A percentile compares a stretch with the other conserved stretches of the same genome.
Evolutionary conservation across 208 protist species (phyloP).

Genomic region (Naegleria fowleri): DNA sequence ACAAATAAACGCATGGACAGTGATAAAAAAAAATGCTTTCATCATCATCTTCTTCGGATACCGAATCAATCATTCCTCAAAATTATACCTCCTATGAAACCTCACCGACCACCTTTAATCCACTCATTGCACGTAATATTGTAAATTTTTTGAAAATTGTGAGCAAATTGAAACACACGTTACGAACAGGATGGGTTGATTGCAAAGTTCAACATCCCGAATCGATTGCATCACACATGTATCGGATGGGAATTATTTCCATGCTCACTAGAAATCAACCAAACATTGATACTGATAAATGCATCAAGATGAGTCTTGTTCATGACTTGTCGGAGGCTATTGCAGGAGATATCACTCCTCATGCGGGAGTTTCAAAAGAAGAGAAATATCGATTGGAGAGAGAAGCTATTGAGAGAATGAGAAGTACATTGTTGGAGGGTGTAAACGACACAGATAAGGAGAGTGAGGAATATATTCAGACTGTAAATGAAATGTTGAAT

Average conservation of each 20-base stretch:
- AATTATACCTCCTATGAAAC: neutral
- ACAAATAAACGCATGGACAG: too few relatives aligned
- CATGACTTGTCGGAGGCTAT: constrained; percentile 76
- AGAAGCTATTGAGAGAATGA: constrained; percentile 57
- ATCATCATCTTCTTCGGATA: too few relatives aligned
- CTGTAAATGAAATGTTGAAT: constrained; percentile 51
- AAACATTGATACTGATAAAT: constrained; percentile 56
- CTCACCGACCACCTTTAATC: neutral
- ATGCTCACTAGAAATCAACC: constrained; percentile 68
- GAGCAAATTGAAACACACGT: constrained; percentile 67
- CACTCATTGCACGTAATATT: neutral
- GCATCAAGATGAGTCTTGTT: constrained; percentile 75
- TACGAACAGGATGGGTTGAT: constrained; percentile 78
- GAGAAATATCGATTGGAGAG: constrained; percentile 63
- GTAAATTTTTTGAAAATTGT: constrained; percentile 60
- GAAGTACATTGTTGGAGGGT: constrained; percentile 41
- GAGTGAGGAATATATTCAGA: neutral
- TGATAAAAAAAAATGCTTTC: too few relatives aligned
- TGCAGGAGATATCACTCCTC: constrained; percentile 51
- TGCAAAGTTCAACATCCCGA: constrained; percentile 59
- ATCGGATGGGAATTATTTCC: constrained; percentile 75
- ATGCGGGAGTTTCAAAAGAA: constrained; percentile 54
- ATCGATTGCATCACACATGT: constrained; percentile 81
- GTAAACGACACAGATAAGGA: neutral
- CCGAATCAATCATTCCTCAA: too few relatives aligned